Evolutionary conservation across 2,329 filamentous ascomycete species (phyloP).

Genomic region (Cylindrodendrum hubeiense): DNA sequence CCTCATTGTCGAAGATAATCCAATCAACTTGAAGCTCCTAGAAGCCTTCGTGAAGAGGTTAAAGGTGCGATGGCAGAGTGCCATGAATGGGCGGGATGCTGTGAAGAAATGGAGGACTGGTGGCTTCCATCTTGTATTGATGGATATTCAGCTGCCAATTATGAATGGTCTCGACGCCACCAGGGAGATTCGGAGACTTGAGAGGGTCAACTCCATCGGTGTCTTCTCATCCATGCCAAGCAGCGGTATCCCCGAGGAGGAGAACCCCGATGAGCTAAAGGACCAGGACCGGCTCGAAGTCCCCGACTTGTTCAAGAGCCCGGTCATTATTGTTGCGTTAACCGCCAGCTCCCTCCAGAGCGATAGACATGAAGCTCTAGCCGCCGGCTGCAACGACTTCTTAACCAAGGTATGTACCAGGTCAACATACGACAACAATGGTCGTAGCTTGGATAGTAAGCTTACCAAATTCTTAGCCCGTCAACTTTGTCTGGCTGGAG

Average conservation of each 20-base stretch:
- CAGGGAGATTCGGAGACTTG: slow-evolving; percentile 90
- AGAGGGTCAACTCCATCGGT: slow-evolving; percentile 91
- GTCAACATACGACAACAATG: not conserved
- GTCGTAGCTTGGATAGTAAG: not conserved
- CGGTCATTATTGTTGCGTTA: slow-evolving; percentile 96
- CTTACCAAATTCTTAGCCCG: slow-evolving; percentile 71
- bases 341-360: slow-evolving; percentile 95
- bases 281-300: slow-evolving; percentile 79
- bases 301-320: slow-evolving; percentile 86
- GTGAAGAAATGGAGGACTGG: slow-evolving; percentile 93
- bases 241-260: slow-evolving; percentile 64
- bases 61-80: slow-evolving; percentile 97
- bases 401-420: slow-evolving; percentile 83
- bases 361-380: slow-evolving; percentile 93
- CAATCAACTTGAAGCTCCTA: slow-evolving; percentile 93
- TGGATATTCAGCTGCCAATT: slow-evolving; percentile 98
- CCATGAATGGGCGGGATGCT: slow-evolving; percentile 93
- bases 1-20: slow-evolving; percentile 97
- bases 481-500: slow-evolving; percentile 97
- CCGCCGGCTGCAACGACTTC: slow-evolving; percentile 98
- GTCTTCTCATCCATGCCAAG: slow-evolving; percentile 82
- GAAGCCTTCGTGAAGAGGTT: slow-evolving; percentile 96
- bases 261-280: slow-evolving; percentile 60
- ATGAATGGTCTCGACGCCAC: slow-evolving; percentile 97
- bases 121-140: slow-evolving; percentile 94